A percentile compares a stretch with the other conserved stretches of the same genome.
These are phyloP conservation scores for Suillus placidus DNA, from an alignment of 768 basidiomycete species.

Conservation along the genomic window DNA sequence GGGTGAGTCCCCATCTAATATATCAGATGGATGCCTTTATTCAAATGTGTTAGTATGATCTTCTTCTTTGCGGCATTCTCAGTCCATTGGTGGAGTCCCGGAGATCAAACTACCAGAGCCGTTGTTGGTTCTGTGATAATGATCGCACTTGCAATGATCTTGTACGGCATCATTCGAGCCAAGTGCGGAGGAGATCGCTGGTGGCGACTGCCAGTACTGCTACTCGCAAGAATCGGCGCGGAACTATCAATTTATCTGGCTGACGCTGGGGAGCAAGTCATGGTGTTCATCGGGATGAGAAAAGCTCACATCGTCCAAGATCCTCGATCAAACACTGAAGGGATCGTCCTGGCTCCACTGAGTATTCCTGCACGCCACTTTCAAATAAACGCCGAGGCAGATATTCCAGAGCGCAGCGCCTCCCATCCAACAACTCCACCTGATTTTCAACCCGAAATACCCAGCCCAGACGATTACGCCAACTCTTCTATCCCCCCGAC, in stretches of 20 bases:
- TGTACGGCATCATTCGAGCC: constrained; percentile 45
- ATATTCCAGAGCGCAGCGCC: background rate
- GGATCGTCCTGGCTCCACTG: background rate
- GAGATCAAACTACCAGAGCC: constrained; percentile 16
- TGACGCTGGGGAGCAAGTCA: background rate
- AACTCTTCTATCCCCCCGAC: background rate
- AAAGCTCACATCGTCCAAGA: background rate
- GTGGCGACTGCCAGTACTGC: constrained; percentile 4
- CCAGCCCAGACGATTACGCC: background rate
- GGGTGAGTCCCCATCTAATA: constrained; percentile 22
- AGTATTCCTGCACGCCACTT: background rate
- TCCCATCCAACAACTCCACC: background rate
- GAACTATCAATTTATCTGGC: background rate
- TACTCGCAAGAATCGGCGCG: background rate
- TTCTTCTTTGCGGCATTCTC: constrained; percentile 32
- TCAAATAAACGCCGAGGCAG: background rate
- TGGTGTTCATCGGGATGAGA: background rate
- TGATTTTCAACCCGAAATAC: background rate
- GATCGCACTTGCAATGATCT: constrained; percentile 35
- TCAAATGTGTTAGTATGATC: constrained; percentile 23
- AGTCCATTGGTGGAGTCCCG: constrained; percentile 27
- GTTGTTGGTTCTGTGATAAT: constrained; percentile 36
- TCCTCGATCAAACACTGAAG: background rate
- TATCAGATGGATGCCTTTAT: background rate
- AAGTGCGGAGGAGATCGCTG: constrained; percentile 13